These are phyloP conservation scores for Penicillium coprophilum DNA, from an alignment of 495 filamentous ascomycete species.

Conservation along the genomic window DNA sequence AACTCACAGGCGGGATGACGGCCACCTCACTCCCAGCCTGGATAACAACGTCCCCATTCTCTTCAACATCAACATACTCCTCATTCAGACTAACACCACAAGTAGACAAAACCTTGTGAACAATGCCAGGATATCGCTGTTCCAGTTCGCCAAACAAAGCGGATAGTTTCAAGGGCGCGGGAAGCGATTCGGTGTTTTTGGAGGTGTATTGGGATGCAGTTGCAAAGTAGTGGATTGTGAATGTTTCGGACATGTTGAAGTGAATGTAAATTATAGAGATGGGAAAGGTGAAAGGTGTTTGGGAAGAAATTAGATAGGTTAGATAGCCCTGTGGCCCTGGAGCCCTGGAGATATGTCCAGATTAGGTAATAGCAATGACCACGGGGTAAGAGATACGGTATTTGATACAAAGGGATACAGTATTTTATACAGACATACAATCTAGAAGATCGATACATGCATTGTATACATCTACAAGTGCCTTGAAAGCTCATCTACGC, in stretches of 20 bases:
- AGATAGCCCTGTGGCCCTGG: no score
- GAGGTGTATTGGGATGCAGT: constrained; percentile 70
- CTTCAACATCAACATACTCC: constrained; percentile 75
- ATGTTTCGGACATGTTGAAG: constrained; percentile 34
- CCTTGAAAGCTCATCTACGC: constrained; percentile 2
- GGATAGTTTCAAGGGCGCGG: constrained; percentile 67
- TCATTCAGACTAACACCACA: constrained; percentile 85
- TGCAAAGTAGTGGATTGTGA: constrained; percentile 88
- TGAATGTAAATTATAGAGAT: neutral
- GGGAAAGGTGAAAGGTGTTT: neutral
- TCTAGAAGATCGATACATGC: no score
- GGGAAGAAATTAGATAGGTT: neutral
- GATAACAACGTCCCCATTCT: constrained; percentile 49
- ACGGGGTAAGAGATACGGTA: neutral
- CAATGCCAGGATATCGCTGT: constrained; percentile 75
- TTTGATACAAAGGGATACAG: no score
- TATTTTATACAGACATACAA: no score
- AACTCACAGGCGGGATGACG: constrained; percentile 95
- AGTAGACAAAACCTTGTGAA: constrained; percentile 65
- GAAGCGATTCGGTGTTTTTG: constrained; percentile 66
- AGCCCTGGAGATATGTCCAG: no score
- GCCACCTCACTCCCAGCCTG: constrained; percentile 84
- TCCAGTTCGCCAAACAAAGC: constrained; percentile 74
- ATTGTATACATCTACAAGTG: no score
- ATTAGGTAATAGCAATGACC: constrained; percentile 8